These are phyloP conservation scores for Penicillium mononematosum DNA, from an alignment of 495 filamentous ascomycete species.

Conservation along the genomic window DNA sequence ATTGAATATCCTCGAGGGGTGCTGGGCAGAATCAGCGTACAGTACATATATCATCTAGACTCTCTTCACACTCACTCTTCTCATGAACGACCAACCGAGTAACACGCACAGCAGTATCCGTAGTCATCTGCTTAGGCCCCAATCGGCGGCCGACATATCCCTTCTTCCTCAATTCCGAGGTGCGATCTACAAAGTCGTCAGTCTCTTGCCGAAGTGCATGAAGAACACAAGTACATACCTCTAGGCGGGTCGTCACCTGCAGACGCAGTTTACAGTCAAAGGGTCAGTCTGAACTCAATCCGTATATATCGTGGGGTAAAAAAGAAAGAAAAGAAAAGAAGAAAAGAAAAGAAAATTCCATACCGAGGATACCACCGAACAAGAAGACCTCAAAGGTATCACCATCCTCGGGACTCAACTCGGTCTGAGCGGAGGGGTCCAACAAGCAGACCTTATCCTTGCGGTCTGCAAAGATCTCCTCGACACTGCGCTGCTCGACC, in stretches of 20 bases:
- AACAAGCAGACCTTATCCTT: slow-evolving; percentile 79
- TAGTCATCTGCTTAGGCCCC: slow-evolving; percentile 96
- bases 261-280: not conserved
- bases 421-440: slow-evolving; percentile 77
- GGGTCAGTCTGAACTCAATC: slow-evolving; percentile 18
- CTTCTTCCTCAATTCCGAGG: slow-evolving; percentile 86
- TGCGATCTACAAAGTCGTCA: slow-evolving; percentile 66
- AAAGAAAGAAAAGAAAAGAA: slow-evolving; percentile 5
- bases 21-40: slow-evolving; percentile 48
- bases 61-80: slow-evolving; percentile 55
- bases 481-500: slow-evolving; percentile 70
- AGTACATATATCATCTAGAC: not conserved
- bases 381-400: slow-evolving; percentile 84
- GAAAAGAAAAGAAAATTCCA: slow-evolving; percentile 21
- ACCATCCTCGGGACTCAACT: slow-evolving; percentile 80
- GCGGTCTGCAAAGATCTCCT: slow-evolving; percentile 66
- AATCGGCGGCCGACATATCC: slow-evolving; percentile 86
- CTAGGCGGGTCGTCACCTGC: slow-evolving; percentile 91
- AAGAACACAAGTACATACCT: slow-evolving; percentile 58
- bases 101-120: slow-evolving; percentile 92
- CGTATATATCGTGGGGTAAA: not conserved
- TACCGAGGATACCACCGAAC: slow-evolving; percentile 94
- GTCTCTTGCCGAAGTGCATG: not conserved
- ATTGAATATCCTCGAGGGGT: slow-evolving; percentile 71
- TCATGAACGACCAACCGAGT: slow-evolving; percentile 85